These are phyloP conservation scores for Sugiyamaella boreocaroliniensis DNA, from an alignment of 805 yeast genomes.

Conservation along the genomic window DNA sequence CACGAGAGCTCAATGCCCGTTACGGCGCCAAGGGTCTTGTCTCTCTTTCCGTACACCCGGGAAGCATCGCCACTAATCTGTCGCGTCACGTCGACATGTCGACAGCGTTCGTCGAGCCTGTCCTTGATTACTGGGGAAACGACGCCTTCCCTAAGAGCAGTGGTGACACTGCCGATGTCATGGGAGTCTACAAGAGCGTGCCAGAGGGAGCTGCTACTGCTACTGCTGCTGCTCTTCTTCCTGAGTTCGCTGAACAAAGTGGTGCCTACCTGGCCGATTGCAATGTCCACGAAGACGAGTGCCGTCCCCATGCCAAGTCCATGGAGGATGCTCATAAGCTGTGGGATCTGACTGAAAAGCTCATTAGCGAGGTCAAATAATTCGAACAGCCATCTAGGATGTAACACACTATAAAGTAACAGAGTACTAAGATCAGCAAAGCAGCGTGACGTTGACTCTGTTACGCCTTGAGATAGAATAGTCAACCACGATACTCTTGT, in stretches of 20 bases:
- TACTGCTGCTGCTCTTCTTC: constrained; percentile 8
- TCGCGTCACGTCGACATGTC: constrained; percentile 4
- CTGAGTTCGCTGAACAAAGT: neutral
- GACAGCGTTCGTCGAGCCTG: neutral
- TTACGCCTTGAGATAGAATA: no score
- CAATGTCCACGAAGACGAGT: constrained; percentile 4
- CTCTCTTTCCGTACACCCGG: constrained; percentile 6
- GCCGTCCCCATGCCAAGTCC: constrained; percentile 4
- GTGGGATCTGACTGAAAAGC: constrained; percentile 8
- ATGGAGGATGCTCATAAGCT: constrained; percentile 4
- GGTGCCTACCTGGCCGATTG: constrained; percentile 9
- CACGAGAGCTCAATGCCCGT: constrained; percentile 1
- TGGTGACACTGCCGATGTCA: neutral
- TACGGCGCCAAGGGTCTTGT: constrained; percentile 3
- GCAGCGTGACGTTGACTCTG: no score
- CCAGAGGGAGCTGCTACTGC: constrained; percentile 7
- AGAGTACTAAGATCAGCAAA: no score
- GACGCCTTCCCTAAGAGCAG: neutral
- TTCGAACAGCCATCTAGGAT: no score
- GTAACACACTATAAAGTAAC: no score
- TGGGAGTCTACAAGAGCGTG: neutral
- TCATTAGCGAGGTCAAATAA: constrained; percentile 4
- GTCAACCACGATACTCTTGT: no score
- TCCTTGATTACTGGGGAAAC: constrained; percentile 2
- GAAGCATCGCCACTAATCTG: constrained; percentile 6